Base-by-base conservation (phyloP, 1,284 basidiomycete species). In the Ustilago nuda region DNA sequence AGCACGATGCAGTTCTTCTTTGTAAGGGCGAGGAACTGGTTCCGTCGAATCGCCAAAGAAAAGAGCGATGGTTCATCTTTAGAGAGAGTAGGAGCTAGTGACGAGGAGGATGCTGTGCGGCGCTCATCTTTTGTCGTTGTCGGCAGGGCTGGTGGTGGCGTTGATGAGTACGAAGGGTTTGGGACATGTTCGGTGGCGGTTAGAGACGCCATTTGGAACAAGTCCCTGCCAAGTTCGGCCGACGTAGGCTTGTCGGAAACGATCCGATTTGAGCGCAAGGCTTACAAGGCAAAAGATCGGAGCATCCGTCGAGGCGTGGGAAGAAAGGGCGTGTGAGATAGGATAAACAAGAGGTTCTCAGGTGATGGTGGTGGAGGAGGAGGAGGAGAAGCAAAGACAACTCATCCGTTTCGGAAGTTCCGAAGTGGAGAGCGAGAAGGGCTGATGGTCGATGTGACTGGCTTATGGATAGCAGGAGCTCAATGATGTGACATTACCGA, bases 1-100 rank as follows among this genome's bases (percentile, higher is more conserved):
- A 72, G 33, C 11, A 67, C 70, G 53, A 72, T 67, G 61, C 71
- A 67, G 17, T 73, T 68, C 56, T 68, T 66, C 48, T 62, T 73
- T 8, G 65, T 64, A 30, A 73, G 61, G 2, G 71, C 71, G 15
- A 57, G 27, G 32, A 64, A 73, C 33, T 73, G 71, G 23, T 68
- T 73, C 37, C 65, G 51, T 37, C 43, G 56, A 41, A 73, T 73
- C n/a, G 61, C 54, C n/a, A 55, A 64, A 15, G 65, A 37, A 6
- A 65, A 64, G 4, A 73, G 54, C 9, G 19, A 30, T 36, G 57
- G 23, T 9, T 53, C 50, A 23, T 53, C 48, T 12, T 15, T 39
- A 6, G 67, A 61, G n/a, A 50, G 48, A 39, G 51, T 35, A 33
- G 27, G 57, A 5, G 61, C 39, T 2, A 65, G 62, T 8, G 67